A percentile compares a stretch with the other conserved stretches of the same genome.
Evolutionary conservation across 345 rosid species (phyloP).

Genomic region (Physaria fendleri): DNA sequence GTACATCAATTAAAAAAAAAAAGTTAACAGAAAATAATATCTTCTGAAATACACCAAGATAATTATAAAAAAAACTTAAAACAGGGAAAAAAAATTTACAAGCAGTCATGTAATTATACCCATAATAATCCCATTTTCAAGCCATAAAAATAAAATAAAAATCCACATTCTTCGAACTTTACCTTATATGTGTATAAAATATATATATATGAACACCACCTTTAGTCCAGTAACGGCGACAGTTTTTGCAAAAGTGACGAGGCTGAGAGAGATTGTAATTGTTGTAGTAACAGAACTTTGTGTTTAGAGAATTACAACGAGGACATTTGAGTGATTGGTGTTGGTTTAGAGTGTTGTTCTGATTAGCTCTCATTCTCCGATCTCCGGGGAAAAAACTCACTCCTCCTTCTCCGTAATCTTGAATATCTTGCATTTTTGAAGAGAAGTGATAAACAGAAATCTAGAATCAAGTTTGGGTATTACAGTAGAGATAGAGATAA

Average conservation of each 20-base stretch:
- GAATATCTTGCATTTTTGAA: conserved; percentile 29
- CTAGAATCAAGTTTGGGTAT: neutral
- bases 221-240: conserved; percentile 98
- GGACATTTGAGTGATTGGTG: conserved; percentile 90
- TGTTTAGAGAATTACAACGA: conserved; percentile 83
- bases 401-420: conserved; percentile 21
- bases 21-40: conserved; percentile 1
- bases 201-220: conserved; percentile 98
- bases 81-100: conserved; percentile 34
- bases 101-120: conserved; percentile 30
- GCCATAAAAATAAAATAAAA: conserved; percentile 13
- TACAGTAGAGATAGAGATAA: neutral
- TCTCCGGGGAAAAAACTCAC: conserved; percentile 38
- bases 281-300: conserved; percentile 96
- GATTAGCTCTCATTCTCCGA: conserved; percentile 66
- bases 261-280: conserved; percentile 99
- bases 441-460: neutral
- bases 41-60: conserved; percentile 20
- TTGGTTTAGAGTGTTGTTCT: conserved; percentile 36
- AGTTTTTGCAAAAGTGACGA: conserved; percentile 92
- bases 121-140: conserved; percentile 14
- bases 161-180: conserved; percentile 24
- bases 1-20: conserved; percentile 10
- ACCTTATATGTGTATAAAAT: conserved; percentile 15
- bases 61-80: conserved; percentile 17